Base-by-base conservation (phyloP, 495 filamentous ascomycete species). In the Achaetomiella virescens region DNA sequence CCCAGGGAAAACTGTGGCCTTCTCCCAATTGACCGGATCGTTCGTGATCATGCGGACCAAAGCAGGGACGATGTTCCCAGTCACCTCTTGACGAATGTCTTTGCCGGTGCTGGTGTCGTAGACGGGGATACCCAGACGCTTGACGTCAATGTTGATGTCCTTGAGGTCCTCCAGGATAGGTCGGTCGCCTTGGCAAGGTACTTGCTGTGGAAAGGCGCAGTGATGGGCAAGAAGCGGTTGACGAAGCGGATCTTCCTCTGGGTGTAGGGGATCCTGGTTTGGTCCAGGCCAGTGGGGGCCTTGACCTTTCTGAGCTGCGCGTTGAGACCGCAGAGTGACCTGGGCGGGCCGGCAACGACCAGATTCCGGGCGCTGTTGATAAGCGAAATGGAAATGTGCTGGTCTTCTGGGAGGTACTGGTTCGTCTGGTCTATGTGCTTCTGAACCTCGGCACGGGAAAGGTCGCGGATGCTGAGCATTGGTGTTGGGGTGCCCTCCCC, bases 151-250 rank as follows among this genome's bases (percentile, higher is more conserved):
- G 8, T 79, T 68, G 22, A 99, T 72, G 62, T 90, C 84, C 63
- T 89, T 88, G 40, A 97, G 76, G 65, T 99, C 95, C 55, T 95
- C 86, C 37, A 87, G 77, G 52, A 97, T 88, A 88, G 78, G 44
- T 83, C 80, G 15, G 86, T 85, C 2, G 95, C 91, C 40, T 88
- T 81, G 41, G 81, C 77, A 38, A 99, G 81, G 63, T 96, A 96
- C 56, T 86, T 86, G 77, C 93, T 97, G 74, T 99, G 95, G 77
- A 99, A 99, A 7, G 95, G 95, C 9, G 93, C 88, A 1, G 91
- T 96, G 70, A 99, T 97, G 27, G 95, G 95, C 50, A 99, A 75
- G 76, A 99, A 99, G 58, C 93, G 85, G 73, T 96, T 97, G 50
- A 91, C 90, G 63, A 99, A 97, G 62, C 93, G 89, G 52, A 95